Base-by-base conservation (phyloP, 1,139 yeast species). In the Geotrichum histeridarum region DNA sequence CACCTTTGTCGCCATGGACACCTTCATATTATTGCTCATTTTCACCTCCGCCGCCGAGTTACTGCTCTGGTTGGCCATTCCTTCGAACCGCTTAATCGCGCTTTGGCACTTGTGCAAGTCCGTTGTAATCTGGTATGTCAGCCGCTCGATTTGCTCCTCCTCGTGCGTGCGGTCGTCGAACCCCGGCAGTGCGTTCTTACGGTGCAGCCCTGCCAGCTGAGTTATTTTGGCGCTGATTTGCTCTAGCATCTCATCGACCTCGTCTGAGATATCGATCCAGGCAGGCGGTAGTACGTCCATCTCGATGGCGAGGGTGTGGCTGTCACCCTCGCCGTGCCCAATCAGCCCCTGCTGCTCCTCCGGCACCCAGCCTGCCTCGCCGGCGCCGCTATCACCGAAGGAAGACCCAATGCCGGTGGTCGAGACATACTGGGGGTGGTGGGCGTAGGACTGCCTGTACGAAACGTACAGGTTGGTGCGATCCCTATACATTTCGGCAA, bases 111-210 rank as follows among this genome's bases (percentile, higher is more conserved):
- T 76, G 67, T 90, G 96, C 37, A 68, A 86, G 80, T 61, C 78
- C 74, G 69, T 81, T 77, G 96, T 86, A 51, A 91, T 83, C 30
- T 79, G 77, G 63, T 80, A 83, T 55, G 93, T 89, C 61, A 88
- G 70, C 54, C 80, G 80, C 66, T 91, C 97, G 59, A 94, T 89
- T 57, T 77, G 80, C 60, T 84, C 88, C 61, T 84, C 86, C 60
- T 82, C 83, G 22, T 77, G 76, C 2, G 82, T 77, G 59, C 87
- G 78, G 67, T 91, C 97, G 60, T 80, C 83, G 65, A 90, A 87
- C 42, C 93, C 93, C 1, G 96, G 96, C 48, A 93, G 78, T 32
- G 93, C 77, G 61, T 91, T 86, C 69, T 84, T 86, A 67, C 86
- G 84, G 68, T 94, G 94, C 49, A 89, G 69, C 37, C 79, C 77